phyloP scores from a whole-genome alignment of 148 eudicot species.

The Chenopodium formosanum region DNA sequence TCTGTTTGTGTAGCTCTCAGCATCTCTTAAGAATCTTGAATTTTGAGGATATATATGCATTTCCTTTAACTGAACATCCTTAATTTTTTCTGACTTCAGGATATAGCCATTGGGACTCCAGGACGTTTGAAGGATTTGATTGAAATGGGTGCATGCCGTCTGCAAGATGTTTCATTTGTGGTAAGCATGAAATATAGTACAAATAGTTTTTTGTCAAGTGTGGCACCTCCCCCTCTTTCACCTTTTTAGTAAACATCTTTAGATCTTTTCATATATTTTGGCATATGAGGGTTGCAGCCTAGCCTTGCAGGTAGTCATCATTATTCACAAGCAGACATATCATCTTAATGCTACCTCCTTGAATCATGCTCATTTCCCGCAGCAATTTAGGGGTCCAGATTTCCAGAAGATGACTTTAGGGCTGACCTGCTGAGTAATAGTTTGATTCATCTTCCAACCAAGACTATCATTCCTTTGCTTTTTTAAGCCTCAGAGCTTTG shows the following conservation, averaged over 20 bases:
- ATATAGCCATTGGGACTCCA: constrained; percentile 95
- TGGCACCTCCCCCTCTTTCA: too few species aligned
- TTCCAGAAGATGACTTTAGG: too few species aligned
- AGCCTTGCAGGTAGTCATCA: neutral
- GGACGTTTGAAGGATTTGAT: constrained; percentile 95
- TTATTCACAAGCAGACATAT: neutral
- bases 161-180: constrained; percentile 85
- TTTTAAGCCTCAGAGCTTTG: neutral
- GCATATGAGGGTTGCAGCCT: neutral
- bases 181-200: constrained; percentile 37
- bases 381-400: neutral
- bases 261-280: neutral
- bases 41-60: neutral
- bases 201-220: neutral
- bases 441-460: neutral
- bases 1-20: neutral
- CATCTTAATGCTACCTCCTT: neutral
- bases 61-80: neutral
- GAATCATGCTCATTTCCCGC: too few species aligned
- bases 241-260: neutral
- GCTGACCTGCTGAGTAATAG: neutral
- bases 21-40: neutral
- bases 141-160: constrained; percentile 73
- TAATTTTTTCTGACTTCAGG: constrained; percentile 48
- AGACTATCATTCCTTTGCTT: neutral